A percentile compares a stretch with the other conserved stretches of the same genome.
phyloP scores from a whole-genome alignment of 331 rosid species.

The Malus hybrid region DNA sequence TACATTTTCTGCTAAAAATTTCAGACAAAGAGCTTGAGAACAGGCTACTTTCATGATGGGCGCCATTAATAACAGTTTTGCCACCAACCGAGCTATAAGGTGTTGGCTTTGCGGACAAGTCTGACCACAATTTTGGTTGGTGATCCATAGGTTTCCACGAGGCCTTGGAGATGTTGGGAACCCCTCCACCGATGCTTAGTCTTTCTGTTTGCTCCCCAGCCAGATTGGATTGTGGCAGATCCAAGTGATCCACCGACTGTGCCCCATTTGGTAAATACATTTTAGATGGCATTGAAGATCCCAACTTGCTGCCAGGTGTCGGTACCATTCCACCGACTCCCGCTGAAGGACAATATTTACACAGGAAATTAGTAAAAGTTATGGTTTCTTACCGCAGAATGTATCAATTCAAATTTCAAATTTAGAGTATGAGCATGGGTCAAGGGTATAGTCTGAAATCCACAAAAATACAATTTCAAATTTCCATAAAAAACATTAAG shows the following conservation, averaged over 20 bases:
- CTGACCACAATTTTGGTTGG: constrained; percentile 44
- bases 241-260: constrained; percentile 30
- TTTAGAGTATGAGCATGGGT: neutral
- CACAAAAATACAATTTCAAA: neutral
- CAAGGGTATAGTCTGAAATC: neutral
- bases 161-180: constrained; percentile 28
- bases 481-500: too few species aligned
- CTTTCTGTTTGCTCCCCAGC: constrained; percentile 31
- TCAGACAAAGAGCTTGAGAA: constrained; percentile 79
- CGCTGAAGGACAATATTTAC: constrained; percentile 18
- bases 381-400: neutral
- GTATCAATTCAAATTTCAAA: neutral
- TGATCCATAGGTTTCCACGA: constrained; percentile 38
- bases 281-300: constrained; percentile 28
- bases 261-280: constrained; percentile 21
- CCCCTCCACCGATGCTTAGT: constrained; percentile 30
- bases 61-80: constrained; percentile 35
- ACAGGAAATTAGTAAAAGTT: neutral
- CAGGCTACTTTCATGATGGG: constrained; percentile 59
- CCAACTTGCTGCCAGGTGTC: constrained; percentile 31
- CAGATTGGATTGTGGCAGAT: constrained; percentile 27
- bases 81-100: constrained; percentile 48
- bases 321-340: constrained; percentile 36
- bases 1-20: constrained; percentile 57
- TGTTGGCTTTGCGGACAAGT: constrained; percentile 34